Evolutionary conservation across 805 yeast species (phyloP).

Genomic region (Candida pini): DNA sequence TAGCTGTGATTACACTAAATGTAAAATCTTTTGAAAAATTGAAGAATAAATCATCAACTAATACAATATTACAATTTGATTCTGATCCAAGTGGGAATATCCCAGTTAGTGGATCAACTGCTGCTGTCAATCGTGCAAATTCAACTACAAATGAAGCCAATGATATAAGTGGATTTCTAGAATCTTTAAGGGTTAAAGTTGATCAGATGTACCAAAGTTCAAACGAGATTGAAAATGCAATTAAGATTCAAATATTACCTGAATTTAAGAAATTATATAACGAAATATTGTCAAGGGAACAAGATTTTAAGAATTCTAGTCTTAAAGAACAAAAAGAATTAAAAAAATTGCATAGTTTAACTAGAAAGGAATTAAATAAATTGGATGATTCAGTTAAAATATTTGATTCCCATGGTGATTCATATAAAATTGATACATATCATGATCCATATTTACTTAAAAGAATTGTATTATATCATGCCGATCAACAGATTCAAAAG

Average conservation of each 20-base stretch:
- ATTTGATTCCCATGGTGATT: constrained; percentile 12
- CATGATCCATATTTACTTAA: constrained; percentile 43
- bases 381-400: constrained; percentile 18
- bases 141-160: constrained; percentile 1
- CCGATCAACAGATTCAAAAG: constrained; percentile 36
- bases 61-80: constrained; percentile 27
- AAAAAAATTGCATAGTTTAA: constrained; percentile 29
- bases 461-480: constrained; percentile 31
- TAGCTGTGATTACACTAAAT: constrained; percentile 14
- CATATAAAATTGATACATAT: constrained; percentile 28
- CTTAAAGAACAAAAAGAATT: constrained; percentile 35
- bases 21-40: constrained; percentile 23
- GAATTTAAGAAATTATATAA: constrained; percentile 34
- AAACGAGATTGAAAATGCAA: constrained; percentile 32
- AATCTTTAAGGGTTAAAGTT: constrained; percentile 18
- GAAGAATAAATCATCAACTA: constrained; percentile 13
- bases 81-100: constrained; percentile 16
- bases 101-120: constrained; percentile 23
- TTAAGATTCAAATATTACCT: constrained; percentile 35
- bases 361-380: constrained; percentile 24
- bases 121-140: constrained; percentile 5
- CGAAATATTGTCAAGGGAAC: constrained; percentile 38
- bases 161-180: constrained; percentile 26
- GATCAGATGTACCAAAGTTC: constrained; percentile 31
- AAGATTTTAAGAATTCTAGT: constrained; percentile 32